Evolutionary conservation across 345 rosid species (phyloP).

Genomic region (Pugionium cornutum): DNA sequence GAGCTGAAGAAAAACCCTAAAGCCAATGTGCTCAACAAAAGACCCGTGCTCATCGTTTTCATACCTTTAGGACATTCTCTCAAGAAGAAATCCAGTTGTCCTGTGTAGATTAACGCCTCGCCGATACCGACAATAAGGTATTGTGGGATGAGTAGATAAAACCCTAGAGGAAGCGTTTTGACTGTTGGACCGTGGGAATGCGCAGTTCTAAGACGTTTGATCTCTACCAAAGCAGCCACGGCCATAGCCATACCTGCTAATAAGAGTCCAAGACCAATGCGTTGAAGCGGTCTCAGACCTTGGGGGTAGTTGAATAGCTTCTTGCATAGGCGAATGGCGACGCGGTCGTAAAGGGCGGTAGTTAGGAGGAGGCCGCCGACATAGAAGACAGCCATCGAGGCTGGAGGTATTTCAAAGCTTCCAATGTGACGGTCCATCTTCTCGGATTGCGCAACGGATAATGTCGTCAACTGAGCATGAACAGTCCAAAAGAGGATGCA

Average conservation of each 20-base stretch:
- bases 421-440: conserved; percentile 94
- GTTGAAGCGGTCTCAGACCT: conserved; percentile 77
- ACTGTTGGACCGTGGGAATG: conserved; percentile 41
- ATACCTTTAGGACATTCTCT: conserved; percentile 97
- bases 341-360: conserved; percentile 74
- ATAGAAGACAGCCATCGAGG: conserved; percentile 74
- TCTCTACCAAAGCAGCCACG: conserved; percentile 67
- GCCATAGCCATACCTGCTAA: conserved; percentile 66
- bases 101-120: conserved; percentile 83
- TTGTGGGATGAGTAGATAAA: conserved; percentile 82
- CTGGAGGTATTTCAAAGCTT: conserved; percentile 73
- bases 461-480: conserved; percentile 89
- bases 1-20: conserved; percentile 88
- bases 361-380: conserved; percentile 84
- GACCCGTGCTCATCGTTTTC: conserved; percentile 97
- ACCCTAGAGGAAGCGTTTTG: conserved; percentile 61
- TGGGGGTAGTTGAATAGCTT: conserved; percentile 62
- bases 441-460: conserved; percentile 89
- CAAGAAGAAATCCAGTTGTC: conserved; percentile 88
- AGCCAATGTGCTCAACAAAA: conserved; percentile 82
- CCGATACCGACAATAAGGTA: conserved; percentile 84
- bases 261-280: conserved; percentile 72
- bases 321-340: conserved; percentile 56
- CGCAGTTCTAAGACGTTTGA: conserved; percentile 62
- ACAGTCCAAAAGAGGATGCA: conserved; percentile 88